phyloP scores from a whole-genome alignment of 345 rosid species.

The Camelina neglecta region DNA sequence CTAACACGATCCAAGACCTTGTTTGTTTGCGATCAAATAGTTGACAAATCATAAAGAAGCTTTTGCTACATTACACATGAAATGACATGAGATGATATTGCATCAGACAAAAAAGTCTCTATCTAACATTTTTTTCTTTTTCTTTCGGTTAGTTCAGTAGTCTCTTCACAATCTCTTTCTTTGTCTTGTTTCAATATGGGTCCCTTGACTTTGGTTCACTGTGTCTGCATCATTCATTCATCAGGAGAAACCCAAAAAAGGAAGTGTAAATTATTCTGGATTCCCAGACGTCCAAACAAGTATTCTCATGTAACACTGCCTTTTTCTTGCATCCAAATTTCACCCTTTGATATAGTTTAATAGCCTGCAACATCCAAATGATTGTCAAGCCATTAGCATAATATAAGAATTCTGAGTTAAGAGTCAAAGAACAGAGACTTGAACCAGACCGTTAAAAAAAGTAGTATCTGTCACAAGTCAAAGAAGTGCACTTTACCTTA shows the following conservation, averaged over 20 bases:
- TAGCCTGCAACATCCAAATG: slow-evolving; percentile 34
- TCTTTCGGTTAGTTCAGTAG: slow-evolving; percentile 34
- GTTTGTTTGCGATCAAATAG: slow-evolving; percentile 35
- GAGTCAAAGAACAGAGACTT: not conserved
- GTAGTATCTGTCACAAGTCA: not conserved
- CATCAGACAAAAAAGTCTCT: slow-evolving; percentile 33
- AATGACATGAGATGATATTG: slow-evolving; percentile 40
- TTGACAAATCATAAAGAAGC: slow-evolving; percentile 33
- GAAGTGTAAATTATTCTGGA: not conserved
- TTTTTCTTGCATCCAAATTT: slow-evolving; percentile 8
- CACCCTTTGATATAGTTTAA: slow-evolving; percentile 38
- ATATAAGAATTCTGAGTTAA: not conserved
- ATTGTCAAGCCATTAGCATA: slow-evolving; percentile 23
- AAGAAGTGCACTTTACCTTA: slow-evolving; percentile 52
- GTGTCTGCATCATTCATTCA: slow-evolving; percentile 31
- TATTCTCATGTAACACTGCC: slow-evolving; percentile 8
- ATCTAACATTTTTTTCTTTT: slow-evolving; percentile 21
- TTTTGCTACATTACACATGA: slow-evolving; percentile 39
- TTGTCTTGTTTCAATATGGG: slow-evolving; percentile 37
- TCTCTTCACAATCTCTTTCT: slow-evolving; percentile 37
- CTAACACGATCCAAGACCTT: slow-evolving; percentile 18
- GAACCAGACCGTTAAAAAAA: not conserved
- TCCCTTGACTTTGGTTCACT: slow-evolving; percentile 30
- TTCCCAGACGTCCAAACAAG: not conserved
- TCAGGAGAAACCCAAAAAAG: slow-evolving; percentile 30